Percentiles rank a stretch among this genome's conserved stretches.
Evolutionary conservation across 2,329 filamentous ascomycete genomes (phyloP).

Genomic region (Cercospora nicotianae): DNA sequence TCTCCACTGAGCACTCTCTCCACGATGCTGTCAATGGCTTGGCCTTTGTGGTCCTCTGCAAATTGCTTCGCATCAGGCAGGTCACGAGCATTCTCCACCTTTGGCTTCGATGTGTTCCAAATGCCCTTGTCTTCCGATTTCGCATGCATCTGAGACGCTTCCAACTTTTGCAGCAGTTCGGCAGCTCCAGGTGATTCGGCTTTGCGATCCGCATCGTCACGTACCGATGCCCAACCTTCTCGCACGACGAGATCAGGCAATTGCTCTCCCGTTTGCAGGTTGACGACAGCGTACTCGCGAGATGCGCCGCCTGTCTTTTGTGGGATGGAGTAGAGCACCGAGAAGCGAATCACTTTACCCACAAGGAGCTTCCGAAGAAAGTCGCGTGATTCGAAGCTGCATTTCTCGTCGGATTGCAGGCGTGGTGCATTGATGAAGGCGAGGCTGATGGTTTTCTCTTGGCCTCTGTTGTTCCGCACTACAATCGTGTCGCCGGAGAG

Average conservation of each 20-base stretch:
- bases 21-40: slow-evolving; percentile 75
- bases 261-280: slow-evolving; percentile 71
- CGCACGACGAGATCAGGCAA: slow-evolving; percentile 82
- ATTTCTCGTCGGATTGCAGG: slow-evolving; percentile 56
- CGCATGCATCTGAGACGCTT: slow-evolving; percentile 73
- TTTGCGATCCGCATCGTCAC: slow-evolving; percentile 89
- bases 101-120: slow-evolving; percentile 66
- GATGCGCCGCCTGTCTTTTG: slow-evolving; percentile 58
- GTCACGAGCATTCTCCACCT: slow-evolving; percentile 79
- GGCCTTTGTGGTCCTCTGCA: slow-evolving; percentile 79
- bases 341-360: slow-evolving; percentile 84
- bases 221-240: slow-evolving; percentile 88
- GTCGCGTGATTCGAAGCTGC: slow-evolving; percentile 92
- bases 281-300: slow-evolving; percentile 83
- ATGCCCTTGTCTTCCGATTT: slow-evolving; percentile 77
- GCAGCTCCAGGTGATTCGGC: slow-evolving; percentile 77
- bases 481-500: slow-evolving; percentile 91
- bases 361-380: slow-evolving; percentile 81
- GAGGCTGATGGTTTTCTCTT: slow-evolving; percentile 84
- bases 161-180: slow-evolving; percentile 73
- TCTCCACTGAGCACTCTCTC: slow-evolving; percentile 92
- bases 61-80: slow-evolving; percentile 73
- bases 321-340: slow-evolving; percentile 82
- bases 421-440: slow-evolving; percentile 90
- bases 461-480: slow-evolving; percentile 75